These are phyloP conservation scores for Tilletia horrida DNA, from an alignment of 1,284 basidiomycete genomes.

Conservation along the genomic window DNA sequence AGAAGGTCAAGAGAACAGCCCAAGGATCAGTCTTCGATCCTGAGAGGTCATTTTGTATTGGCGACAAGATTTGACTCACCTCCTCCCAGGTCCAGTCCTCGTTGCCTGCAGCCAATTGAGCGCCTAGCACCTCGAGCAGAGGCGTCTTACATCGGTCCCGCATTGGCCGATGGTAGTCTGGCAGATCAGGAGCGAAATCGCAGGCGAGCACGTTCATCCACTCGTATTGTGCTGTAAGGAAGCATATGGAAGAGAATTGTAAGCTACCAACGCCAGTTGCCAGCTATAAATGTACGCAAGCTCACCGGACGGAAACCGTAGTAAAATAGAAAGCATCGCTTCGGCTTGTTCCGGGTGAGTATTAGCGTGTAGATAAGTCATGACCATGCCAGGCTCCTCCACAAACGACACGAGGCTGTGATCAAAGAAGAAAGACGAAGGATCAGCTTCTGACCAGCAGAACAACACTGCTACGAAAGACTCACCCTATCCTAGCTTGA, in stretches of 20 bases:
- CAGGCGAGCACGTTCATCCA: slow-evolving; percentile 14
- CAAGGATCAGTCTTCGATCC: too few relatives aligned
- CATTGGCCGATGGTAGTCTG: neutral
- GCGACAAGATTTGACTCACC: neutral
- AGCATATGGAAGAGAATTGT: too few relatives aligned
- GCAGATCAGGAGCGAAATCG: neutral
- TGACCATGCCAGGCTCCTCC: slow-evolving; percentile 15
- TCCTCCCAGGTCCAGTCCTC: slow-evolving; percentile 13
- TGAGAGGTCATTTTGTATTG: too few relatives aligned
- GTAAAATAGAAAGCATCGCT: neutral
- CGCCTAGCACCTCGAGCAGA: neutral
- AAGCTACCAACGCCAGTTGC: too few relatives aligned
- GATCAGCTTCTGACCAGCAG: neutral
- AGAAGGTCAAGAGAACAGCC: neutral
- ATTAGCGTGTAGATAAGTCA: slow-evolving; percentile 7
- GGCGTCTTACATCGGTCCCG: neutral
- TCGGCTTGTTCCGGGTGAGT: neutral
- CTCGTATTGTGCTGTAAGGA: slow-evolving; percentile 2
- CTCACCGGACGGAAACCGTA: slow-evolving; percentile 3
- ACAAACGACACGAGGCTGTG: neutral
- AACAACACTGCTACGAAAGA: neutral
- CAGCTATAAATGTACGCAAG: neutral
- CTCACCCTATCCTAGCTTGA: slow-evolving; percentile 8
- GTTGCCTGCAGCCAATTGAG: neutral
- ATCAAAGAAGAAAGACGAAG: neutral